These are phyloP conservation scores for Massariosphaeria phaeospora DNA, from an alignment of 495 filamentous ascomycete species.

Conservation along the genomic window DNA sequence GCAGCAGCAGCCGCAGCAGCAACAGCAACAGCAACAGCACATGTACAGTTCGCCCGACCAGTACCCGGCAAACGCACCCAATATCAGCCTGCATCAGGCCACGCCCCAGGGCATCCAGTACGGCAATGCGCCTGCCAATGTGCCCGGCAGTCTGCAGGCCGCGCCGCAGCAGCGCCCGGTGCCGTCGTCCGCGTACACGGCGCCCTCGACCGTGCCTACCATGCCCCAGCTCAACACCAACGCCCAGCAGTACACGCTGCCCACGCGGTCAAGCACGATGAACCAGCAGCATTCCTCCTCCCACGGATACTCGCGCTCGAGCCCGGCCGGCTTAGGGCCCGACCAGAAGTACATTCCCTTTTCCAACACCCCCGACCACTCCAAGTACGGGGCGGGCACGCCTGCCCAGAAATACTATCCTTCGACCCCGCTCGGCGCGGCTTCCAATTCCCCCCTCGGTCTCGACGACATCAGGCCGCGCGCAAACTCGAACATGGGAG, in stretches of 20 bases:
- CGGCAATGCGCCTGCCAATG: conserved; percentile 40
- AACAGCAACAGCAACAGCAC: conserved; percentile 51
- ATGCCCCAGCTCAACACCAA: conserved; percentile 57
- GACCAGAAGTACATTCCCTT: conserved; percentile 69
- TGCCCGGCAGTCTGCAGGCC: conserved; percentile 72
- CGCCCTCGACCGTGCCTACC: conserved; percentile 63
- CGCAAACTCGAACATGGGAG: conserved; percentile 68
- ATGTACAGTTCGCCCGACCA: conserved; percentile 49
- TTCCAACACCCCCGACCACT: conserved; percentile 58
- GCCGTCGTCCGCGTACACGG: conserved; percentile 64
- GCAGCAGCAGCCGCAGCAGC: conserved; percentile 30
- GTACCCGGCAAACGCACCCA: conserved; percentile 49
- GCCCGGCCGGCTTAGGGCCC: conserved; percentile 64
- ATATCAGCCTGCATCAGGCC: conserved; percentile 64
- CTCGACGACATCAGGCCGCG: conserved; percentile 84
- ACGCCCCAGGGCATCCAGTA: conserved; percentile 58
- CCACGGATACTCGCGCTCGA: conserved; percentile 75
- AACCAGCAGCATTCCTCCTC: conserved; percentile 63
- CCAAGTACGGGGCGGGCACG: conserved; percentile 61
- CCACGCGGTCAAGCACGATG: conserved; percentile 60
- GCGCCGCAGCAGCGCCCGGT: conserved; percentile 55
- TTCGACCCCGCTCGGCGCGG: conserved; percentile 60
- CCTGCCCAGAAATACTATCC: conserved; percentile 59
- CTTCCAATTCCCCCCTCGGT: conserved; percentile 79
- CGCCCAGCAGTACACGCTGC: conserved; percentile 58